Evolutionary conservation across 2,329 filamentous ascomycete species (phyloP).

Genomic region (Talaromyces sp.): DNA sequence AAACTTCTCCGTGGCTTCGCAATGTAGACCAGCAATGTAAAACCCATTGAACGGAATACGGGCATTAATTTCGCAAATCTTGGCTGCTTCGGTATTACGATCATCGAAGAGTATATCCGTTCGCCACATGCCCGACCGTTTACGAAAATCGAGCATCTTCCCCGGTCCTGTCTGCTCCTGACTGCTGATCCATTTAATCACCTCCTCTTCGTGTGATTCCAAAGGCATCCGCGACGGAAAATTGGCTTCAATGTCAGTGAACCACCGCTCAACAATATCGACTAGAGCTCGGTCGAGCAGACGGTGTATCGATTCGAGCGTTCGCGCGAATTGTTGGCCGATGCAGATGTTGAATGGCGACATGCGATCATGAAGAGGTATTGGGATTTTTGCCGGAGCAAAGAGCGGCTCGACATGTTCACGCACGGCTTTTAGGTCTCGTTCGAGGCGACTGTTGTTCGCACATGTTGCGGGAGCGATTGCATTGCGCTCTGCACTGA

Average conservation of each 20-base stretch:
- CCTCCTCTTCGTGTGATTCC: conserved; percentile 26
- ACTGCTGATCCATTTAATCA: conserved; percentile 21
- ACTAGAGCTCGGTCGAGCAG: conserved; percentile 25
- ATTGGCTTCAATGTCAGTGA: conserved; percentile 23
- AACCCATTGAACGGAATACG: conserved; percentile 27
- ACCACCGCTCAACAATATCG: conserved; percentile 32
- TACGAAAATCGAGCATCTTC: neutral
- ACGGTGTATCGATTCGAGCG: conserved; percentile 20
- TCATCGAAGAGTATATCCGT: conserved; percentile 27
- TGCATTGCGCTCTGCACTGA: conserved; percentile 13
- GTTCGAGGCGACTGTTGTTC: conserved; percentile 9
- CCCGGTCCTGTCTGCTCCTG: neutral
- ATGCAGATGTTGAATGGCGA: conserved; percentile 16
- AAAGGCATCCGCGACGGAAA: conserved; percentile 29
- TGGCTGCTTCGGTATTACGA: neutral
- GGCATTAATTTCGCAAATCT: conserved; percentile 28
- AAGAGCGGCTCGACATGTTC: conserved; percentile 8
- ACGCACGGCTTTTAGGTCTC: conserved; percentile 10
- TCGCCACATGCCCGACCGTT: conserved; percentile 26
- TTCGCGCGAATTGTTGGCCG: neutral
- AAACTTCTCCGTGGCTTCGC: conserved; percentile 4
- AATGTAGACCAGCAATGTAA: conserved; percentile 15
- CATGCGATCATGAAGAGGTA: conserved; percentile 4
- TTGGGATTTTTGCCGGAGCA: neutral
- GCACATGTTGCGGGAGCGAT: conserved; percentile 12